phyloP scores from a whole-genome alignment of 2,329 filamentous ascomycete genomes.

The Rutstroemia sp. region DNA sequence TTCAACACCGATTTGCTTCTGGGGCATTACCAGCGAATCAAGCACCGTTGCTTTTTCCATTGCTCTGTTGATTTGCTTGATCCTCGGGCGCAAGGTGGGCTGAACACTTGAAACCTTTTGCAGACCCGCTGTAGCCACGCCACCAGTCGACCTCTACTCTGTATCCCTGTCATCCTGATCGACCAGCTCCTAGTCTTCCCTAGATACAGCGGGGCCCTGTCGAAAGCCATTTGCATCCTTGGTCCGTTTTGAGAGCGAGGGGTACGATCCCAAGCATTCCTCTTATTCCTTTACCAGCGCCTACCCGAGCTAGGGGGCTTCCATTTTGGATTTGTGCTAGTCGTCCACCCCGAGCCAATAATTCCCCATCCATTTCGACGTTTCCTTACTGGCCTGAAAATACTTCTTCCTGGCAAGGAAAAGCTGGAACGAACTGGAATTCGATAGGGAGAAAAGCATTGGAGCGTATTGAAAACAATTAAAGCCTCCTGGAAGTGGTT shows the following conservation, averaged over 20 bases:
- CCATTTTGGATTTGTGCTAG: neutral
- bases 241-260: slow-evolving; percentile 9
- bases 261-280: slow-evolving; percentile 9
- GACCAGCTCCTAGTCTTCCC: neutral
- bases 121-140: slow-evolving; percentile 6
- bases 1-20: neutral
- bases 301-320: neutral
- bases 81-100: slow-evolving; percentile 7
- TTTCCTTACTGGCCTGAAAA: slow-evolving; percentile 8
- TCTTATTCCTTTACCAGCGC: slow-evolving; percentile 10
- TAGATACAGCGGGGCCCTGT: neutral
- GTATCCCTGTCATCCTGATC: slow-evolving; percentile 3
- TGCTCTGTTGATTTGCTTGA: slow-evolving; percentile 3
- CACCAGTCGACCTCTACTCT: slow-evolving; percentile 5
- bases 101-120: slow-evolving; percentile 2
- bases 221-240: slow-evolving; percentile 9
- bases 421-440: neutral
- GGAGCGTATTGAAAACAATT: slow-evolving; percentile 7
- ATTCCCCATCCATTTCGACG: neutral
- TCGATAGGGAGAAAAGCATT: slow-evolving; percentile 4
- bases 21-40: slow-evolving; percentile 4
- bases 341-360: slow-evolving; percentile 5
- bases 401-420: slow-evolving; percentile 8
- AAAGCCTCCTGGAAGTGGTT: slow-evolving; percentile 1
- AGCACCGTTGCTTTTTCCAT: neutral